Evolutionary conservation across 2,329 filamentous ascomycete genomes (phyloP).

Genomic region (Iodosphaeria phyllophila): DNA sequence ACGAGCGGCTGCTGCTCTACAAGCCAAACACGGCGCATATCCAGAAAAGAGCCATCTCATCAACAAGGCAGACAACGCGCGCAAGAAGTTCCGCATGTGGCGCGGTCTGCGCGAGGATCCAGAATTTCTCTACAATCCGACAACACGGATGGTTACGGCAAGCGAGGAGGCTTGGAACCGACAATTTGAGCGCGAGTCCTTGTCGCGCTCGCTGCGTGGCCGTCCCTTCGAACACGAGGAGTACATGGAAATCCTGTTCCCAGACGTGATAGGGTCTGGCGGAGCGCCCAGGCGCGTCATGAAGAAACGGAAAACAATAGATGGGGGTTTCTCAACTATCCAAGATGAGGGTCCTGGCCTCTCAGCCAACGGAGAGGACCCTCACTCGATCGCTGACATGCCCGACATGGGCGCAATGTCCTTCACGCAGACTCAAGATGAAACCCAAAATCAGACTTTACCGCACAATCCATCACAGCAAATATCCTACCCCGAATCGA

Average conservation of each 20-base stretch:
- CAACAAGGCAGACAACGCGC: constrained; percentile 45
- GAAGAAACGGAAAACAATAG: constrained; percentile 29
- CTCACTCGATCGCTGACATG: constrained; percentile 25
- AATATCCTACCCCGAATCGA: no score
- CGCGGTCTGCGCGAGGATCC: constrained; percentile 36
- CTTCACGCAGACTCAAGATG: constrained; percentile 2
- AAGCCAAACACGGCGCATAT: constrained; percentile 34
- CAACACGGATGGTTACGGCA: constrained; percentile 30
- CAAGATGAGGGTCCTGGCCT: no score
- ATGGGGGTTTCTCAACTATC: no score
- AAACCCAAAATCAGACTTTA: constrained; percentile 6
- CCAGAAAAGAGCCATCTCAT: constrained; percentile 43
- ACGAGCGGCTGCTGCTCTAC: constrained; percentile 32
- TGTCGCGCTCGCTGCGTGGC: constrained; percentile 35
- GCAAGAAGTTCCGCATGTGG: constrained; percentile 44
- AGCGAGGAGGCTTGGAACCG: constrained; percentile 36
- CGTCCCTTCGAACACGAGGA: constrained; percentile 41
- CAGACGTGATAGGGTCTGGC: constrained; percentile 39
- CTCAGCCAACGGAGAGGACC: constrained; percentile 21
- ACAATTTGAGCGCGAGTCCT: constrained; percentile 39
- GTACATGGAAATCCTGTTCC: constrained; percentile 40
- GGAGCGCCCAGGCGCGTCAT: constrained; percentile 40
- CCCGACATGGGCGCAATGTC: constrained; percentile 2
- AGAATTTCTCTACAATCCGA: constrained; percentile 34
- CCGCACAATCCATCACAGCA: constrained; percentile 5